These are phyloP conservation scores for Gyrodon lividus DNA, from an alignment of 768 basidiomycete genomes.

Conservation along the genomic window DNA sequence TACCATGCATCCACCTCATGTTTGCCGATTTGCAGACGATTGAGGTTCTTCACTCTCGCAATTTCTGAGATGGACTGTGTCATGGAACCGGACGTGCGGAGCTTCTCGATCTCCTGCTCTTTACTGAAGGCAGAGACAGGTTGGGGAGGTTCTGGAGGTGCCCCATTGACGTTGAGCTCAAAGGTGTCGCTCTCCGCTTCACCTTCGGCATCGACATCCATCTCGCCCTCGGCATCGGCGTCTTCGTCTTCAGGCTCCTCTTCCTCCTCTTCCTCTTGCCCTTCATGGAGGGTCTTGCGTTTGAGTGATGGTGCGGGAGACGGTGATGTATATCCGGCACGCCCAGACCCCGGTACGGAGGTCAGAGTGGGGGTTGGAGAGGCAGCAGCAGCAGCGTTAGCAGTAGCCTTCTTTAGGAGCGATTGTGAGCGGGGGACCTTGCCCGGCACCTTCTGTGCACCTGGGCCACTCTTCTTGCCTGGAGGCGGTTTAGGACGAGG, in stretches of 20 bases:
- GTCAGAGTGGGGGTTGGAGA: conserved; percentile 58
- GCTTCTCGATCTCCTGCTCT: conserved; percentile 97
- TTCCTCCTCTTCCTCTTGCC: conserved; percentile 62
- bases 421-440: conserved; percentile 60
- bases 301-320: conserved; percentile 64
- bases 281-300: conserved; percentile 65
- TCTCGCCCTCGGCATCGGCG: conserved; percentile 45
- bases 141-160: conserved; percentile 48
- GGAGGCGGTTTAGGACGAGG: conserved; percentile 79
- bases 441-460: conserved; percentile 53
- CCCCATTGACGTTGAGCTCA: conserved; percentile 53
- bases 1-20: conserved; percentile 99
- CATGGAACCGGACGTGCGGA: conserved; percentile 97
- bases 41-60: conserved; percentile 96
- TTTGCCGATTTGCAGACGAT: conserved; percentile 92
- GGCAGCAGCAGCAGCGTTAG: conserved; percentile 65
- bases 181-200: conserved; percentile 63
- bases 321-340: conserved; percentile 45
- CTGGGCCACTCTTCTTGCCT: conserved; percentile 50
- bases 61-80: conserved; percentile 98
- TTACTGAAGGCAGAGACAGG: conserved; percentile 80
- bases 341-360: conserved; percentile 32
- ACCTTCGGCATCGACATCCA: conserved; percentile 48
- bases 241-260: conserved; percentile 49
- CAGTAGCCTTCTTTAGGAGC: conserved; percentile 67